These are phyloP conservation scores for Neurospora sp. DNA, from an alignment of 495 filamentous ascomycete species.

Conservation along the genomic window DNA sequence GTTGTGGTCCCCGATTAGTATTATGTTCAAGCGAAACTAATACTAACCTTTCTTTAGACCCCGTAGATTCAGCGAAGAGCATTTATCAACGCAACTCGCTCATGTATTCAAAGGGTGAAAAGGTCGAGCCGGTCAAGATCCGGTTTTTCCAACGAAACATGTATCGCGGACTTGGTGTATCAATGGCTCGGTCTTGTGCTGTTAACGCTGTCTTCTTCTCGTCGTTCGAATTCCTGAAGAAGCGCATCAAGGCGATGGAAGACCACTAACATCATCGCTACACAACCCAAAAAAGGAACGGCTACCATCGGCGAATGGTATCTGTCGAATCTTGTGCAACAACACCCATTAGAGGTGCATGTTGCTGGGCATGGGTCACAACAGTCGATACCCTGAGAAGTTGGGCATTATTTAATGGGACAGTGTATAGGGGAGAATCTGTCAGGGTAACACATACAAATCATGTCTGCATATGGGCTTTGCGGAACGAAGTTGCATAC, in stretches of 20 bases:
- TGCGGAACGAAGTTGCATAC: neutral
- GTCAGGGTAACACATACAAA: neutral
- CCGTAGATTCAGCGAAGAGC: slow-evolving; percentile 74
- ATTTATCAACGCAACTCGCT: slow-evolving; percentile 75
- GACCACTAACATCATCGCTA: slow-evolving; percentile 11
- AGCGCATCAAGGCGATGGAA: slow-evolving; percentile 51
- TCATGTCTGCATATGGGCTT: neutral
- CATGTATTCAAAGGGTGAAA: slow-evolving; percentile 50
- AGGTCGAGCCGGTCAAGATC: slow-evolving; percentile 53
- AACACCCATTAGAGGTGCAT: neutral
- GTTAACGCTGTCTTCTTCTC: slow-evolving; percentile 75
- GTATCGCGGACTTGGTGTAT: slow-evolving; percentile 70
- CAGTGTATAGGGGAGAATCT: neutral
- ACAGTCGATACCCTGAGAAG: neutral
- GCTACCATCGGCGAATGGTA: neutral
- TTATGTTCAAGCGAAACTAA: neutral
- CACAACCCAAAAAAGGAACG: neutral
- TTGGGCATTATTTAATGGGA: neutral
- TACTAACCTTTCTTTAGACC: slow-evolving; percentile 34
- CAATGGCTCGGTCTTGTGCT: slow-evolving; percentile 62
- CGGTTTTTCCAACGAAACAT: slow-evolving; percentile 61
- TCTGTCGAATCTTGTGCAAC: neutral
- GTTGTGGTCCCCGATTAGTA: slow-evolving; percentile 3
- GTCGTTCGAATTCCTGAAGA: slow-evolving; percentile 68
- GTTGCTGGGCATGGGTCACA: neutral